phyloP scores from a whole-genome alignment of 805 yeast species.

The Cyberlindnera sargentensis region DNA sequence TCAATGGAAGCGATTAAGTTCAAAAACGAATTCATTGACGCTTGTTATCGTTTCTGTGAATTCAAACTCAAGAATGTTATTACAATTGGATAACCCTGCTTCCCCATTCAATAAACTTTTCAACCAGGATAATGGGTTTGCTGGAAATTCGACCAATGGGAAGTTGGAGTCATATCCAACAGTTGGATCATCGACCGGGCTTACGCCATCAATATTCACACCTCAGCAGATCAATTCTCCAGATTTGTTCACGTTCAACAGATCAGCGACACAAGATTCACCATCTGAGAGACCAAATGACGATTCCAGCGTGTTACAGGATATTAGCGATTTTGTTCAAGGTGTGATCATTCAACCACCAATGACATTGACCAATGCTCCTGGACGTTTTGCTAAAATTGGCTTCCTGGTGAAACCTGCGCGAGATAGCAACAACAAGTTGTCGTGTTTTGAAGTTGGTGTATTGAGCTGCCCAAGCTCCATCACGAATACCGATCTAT shows the following conservation, averaged over 20 bases:
- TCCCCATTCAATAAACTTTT: conserved; percentile 29
- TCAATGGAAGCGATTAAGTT: conserved; percentile 70
- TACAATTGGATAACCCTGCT: conserved; percentile 27
- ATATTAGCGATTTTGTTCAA: conserved; percentile 42
- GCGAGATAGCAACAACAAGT: conserved; percentile 19
- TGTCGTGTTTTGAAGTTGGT: conserved; percentile 51
- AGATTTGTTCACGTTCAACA: conserved; percentile 17
- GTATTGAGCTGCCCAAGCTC: conserved; percentile 68
- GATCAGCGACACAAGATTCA: conserved; percentile 10
- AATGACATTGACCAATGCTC: conserved; percentile 62
- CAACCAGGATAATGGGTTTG: conserved; percentile 18
- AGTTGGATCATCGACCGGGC: conserved; percentile 21
- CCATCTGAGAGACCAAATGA: conserved; percentile 12
- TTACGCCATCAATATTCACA: conserved; percentile 23
- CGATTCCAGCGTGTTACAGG: conserved; percentile 30
- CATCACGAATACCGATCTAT: conserved; percentile 46
- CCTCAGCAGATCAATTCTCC: conserved; percentile 24
- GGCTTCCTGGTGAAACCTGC: conserved; percentile 53
- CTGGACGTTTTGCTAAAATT: conserved; percentile 61
- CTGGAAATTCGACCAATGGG: background rate
- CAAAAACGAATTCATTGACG: conserved; percentile 47
- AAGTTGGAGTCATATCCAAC: conserved; percentile 19
- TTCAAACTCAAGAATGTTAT: conserved; percentile 42
- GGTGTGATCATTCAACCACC: conserved; percentile 55
- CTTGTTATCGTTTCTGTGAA: conserved; percentile 67